A percentile compares a stretch with the other conserved stretches of the same genome.
Conservation (phyloP, 805 yeast species). For the Suhomyces kilbournensis region DNA sequence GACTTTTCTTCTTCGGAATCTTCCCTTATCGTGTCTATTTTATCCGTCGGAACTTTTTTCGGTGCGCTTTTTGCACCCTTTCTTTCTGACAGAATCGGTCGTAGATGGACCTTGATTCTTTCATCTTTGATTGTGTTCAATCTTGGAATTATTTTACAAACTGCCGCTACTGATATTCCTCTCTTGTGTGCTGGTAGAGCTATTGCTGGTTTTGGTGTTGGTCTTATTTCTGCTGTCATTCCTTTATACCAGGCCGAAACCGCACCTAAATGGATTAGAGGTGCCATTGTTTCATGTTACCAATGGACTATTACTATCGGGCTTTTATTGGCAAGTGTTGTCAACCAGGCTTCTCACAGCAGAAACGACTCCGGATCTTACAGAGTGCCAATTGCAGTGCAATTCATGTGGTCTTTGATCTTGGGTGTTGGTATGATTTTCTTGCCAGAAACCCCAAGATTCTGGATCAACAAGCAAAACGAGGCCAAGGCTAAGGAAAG, state of each 20-base stretch:
- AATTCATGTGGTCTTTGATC: slow-evolving; percentile 35
- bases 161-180: slow-evolving; percentile 32
- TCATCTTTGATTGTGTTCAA: slow-evolving; percentile 34
- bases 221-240: slow-evolving; percentile 38
- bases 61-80: slow-evolving; percentile 39
- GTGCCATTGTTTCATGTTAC: slow-evolving; percentile 40
- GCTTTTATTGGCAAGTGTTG: slow-evolving; percentile 34
- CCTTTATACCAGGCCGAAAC: slow-evolving; percentile 42
- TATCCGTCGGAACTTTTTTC: slow-evolving; percentile 43
- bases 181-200: slow-evolving; percentile 39
- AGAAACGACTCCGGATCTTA: slow-evolving; percentile 36
- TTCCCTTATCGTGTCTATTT: slow-evolving; percentile 27
- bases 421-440: slow-evolving; percentile 30
- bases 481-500: slow-evolving; percentile 28
- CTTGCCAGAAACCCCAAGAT: slow-evolving; percentile 41
- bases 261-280: slow-evolving; percentile 43
- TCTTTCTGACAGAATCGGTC: slow-evolving; percentile 36
- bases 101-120: slow-evolving; percentile 36
- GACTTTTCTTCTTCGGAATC: slow-evolving; percentile 19
- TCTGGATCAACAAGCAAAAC: slow-evolving; percentile 27
- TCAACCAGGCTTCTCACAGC: slow-evolving; percentile 34
- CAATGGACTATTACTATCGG: slow-evolving; percentile 42
- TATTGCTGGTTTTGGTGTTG: slow-evolving; percentile 42
- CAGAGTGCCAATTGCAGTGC: slow-evolving; percentile 42
- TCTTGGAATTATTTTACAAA: slow-evolving; percentile 38